phyloP scores from a whole-genome alignment of 2,329 filamentous ascomycete species.

The Endoconidiophora laricicola region DNA sequence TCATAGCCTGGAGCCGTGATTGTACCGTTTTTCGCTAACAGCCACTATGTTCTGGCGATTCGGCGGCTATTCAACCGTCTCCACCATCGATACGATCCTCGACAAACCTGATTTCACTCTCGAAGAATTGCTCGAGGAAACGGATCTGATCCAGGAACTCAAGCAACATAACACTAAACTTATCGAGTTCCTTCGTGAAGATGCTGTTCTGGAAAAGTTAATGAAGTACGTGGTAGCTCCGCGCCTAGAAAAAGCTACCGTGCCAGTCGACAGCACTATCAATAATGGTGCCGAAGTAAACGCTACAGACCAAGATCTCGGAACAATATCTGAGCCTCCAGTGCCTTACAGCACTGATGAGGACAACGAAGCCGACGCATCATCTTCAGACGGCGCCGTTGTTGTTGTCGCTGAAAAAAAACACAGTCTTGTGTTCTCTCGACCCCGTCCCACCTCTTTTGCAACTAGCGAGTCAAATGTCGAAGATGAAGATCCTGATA shows the following conservation, averaged over 20 bases:
- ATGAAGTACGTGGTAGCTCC: constrained; percentile 85
- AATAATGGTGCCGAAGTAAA: constrained; percentile 40
- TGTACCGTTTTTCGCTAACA: background rate
- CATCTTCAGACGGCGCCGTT: constrained; percentile 8
- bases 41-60: constrained; percentile 98
- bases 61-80: constrained; percentile 95
- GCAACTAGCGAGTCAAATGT: constrained; percentile 29
- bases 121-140: constrained; percentile 90
- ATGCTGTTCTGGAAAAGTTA: constrained; percentile 66
- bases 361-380: background rate
- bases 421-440: constrained; percentile 26
- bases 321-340: constrained; percentile 15
- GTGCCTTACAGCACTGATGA: constrained; percentile 20
- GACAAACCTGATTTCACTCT: constrained; percentile 92
- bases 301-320: constrained; percentile 31
- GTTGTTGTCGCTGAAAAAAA: constrained; percentile 14
- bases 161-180: constrained; percentile 97
- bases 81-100: constrained; percentile 88
- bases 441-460: constrained; percentile 36
- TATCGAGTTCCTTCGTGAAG: constrained; percentile 85
- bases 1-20: background rate
- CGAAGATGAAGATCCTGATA: constrained; percentile 64
- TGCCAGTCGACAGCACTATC: constrained; percentile 31
- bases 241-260: constrained; percentile 37
- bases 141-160: constrained; percentile 89